phyloP scores from a whole-genome alignment of 371 early-diverging fungal genomes.

The Dinochytrium kinnereticum region DNA sequence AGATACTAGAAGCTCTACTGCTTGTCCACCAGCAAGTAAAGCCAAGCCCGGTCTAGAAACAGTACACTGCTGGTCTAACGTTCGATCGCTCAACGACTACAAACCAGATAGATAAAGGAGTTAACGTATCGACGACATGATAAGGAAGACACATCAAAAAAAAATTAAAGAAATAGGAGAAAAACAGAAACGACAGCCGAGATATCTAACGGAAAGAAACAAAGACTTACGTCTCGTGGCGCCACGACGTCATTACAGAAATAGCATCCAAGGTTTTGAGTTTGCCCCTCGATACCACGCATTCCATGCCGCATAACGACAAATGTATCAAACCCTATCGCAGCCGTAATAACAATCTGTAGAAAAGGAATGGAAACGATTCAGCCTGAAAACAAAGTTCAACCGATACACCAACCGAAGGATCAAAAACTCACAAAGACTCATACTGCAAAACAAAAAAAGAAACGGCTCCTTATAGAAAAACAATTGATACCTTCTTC shows the following conservation, averaged over 20 bases:
- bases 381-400: too few species aligned
- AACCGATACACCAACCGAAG: too few species aligned
- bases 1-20: slow-evolving; percentile 90
- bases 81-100: slow-evolving; percentile 91
- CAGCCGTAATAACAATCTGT: slow-evolving; percentile 88
- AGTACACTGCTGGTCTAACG: slow-evolving; percentile 97
- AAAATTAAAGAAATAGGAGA: not conserved
- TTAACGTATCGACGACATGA: too few species aligned
- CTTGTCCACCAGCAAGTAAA: slow-evolving; percentile 81
- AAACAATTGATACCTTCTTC: slow-evolving; percentile 50
- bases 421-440: too few species aligned
- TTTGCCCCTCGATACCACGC: slow-evolving; percentile 19
- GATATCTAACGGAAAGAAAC: slow-evolving; percentile 5
- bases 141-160: not conserved
- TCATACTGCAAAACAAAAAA: too few species aligned
- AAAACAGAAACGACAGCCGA: not conserved
- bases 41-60: slow-evolving; percentile 95
- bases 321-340: slow-evolving; percentile 94
- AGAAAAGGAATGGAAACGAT: not conserved
- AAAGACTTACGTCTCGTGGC: slow-evolving; percentile 78
- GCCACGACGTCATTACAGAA: slow-evolving; percentile 96
- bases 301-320: slow-evolving; percentile 96
- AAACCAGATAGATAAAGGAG: too few species aligned
- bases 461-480: not conserved
- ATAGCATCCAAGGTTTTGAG: slow-evolving; percentile 80